Evolutionary conservation across 805 yeast species (phyloP).

Genomic region (Cyberlindnera mrakii): DNA sequence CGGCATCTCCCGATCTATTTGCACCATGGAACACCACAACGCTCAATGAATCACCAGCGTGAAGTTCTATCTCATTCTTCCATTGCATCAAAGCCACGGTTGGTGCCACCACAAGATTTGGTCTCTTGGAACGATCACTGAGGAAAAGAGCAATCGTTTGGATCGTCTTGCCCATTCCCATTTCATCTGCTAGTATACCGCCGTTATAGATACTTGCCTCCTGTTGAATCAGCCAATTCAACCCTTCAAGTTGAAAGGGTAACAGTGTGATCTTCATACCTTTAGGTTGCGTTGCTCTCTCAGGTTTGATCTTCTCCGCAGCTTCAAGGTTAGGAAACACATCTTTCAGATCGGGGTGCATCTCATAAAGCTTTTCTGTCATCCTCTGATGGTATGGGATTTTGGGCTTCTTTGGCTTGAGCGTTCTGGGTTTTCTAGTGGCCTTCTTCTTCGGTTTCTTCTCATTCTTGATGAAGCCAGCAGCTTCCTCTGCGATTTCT

Average conservation of each 20-base stretch:
- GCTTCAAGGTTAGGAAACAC: conserved; percentile 62
- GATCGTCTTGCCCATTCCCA: conserved; percentile 99
- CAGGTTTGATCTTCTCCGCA: conserved; percentile 40
- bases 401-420: conserved; percentile 37
- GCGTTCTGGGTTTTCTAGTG: conserved; percentile 9
- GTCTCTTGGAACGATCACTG: conserved; percentile 57
- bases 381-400: conserved; percentile 64
- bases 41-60: conserved; percentile 64
- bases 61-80: conserved; percentile 86
- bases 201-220: conserved; percentile 78
- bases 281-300: conserved; percentile 65
- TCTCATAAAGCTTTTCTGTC: conserved; percentile 59
- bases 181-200: conserved; percentile 95
- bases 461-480: conserved; percentile 12
- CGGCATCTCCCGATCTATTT: conserved; percentile 48
- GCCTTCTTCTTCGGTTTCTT: conserved; percentile 15
- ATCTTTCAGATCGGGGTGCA: conserved; percentile 72
- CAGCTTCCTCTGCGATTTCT: conserved; percentile 16
- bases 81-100: conserved; percentile 99
- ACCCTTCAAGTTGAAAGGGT: conserved; percentile 92
- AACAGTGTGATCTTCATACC: conserved; percentile 68
- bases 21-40: conserved; percentile 84
- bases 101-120: conserved; percentile 91
- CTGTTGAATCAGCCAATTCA: conserved; percentile 81
- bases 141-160: conserved; percentile 89